Conservation (phyloP, 2,329 filamentous ascomycete genomes). For the Fusarium lateritium region DNA sequence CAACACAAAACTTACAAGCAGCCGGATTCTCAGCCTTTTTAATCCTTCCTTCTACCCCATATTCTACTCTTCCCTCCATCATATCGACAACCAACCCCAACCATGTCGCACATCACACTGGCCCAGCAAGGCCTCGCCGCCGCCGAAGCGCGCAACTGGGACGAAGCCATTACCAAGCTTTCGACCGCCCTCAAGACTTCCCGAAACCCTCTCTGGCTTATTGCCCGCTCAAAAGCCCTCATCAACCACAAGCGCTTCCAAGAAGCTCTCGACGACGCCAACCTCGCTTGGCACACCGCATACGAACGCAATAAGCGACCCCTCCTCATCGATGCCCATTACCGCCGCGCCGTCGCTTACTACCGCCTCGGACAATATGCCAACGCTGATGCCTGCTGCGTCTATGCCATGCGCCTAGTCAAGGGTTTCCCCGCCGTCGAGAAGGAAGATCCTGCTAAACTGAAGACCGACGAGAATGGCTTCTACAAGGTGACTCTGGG, state of each 20-base stretch:
- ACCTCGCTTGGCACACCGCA: conserved; percentile 74
- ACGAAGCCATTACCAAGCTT: conserved; percentile 76
- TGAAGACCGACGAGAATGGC: conserved; percentile 61
- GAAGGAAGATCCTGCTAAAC: conserved; percentile 50
- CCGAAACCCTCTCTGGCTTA: conserved; percentile 81
- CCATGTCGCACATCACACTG: conserved; percentile 67
- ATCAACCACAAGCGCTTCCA: conserved; percentile 73
- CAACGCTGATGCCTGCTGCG: conserved; percentile 80
- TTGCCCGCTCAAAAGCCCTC: conserved; percentile 85
- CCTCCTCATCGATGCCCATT: conserved; percentile 84
- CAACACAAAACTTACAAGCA: neutral
- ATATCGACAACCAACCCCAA: neutral
- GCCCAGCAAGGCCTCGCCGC: conserved; percentile 76
- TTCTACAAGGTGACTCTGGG: conserved; percentile 61
- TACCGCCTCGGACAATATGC: conserved; percentile 79
- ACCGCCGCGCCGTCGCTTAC: conserved; percentile 82
- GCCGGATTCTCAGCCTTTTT: no score
- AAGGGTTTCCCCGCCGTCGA: conserved; percentile 53
- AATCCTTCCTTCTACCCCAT: neutral
- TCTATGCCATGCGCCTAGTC: conserved; percentile 65
- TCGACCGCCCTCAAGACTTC: conserved; percentile 77
- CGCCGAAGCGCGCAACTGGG: conserved; percentile 74
- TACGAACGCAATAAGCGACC: conserved; percentile 79
- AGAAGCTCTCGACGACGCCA: conserved; percentile 78
- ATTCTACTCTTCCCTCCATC: neutral